Evolutionary conservation across 805 yeast genomes (phyloP).

Genomic region (Saccharomycopsis sp.): DNA sequence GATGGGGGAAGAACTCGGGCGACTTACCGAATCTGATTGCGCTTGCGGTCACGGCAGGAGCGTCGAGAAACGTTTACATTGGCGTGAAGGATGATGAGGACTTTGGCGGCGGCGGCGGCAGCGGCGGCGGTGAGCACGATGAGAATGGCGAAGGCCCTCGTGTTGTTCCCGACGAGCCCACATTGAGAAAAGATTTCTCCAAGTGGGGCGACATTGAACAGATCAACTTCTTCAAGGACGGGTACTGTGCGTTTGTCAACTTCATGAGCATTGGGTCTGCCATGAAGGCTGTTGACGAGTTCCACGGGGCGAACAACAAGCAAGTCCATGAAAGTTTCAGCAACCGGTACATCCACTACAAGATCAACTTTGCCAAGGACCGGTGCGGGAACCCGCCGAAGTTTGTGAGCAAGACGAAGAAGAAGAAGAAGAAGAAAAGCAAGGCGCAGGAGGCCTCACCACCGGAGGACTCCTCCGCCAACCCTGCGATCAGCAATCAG

Average conservation of each 20-base stretch:
- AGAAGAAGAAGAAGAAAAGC: slow-evolving; percentile 14
- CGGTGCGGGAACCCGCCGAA: slow-evolving; percentile 72
- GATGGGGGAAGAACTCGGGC: slow-evolving; percentile 66
- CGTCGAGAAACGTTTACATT: slow-evolving; percentile 68
- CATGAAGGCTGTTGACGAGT: slow-evolving; percentile 52
- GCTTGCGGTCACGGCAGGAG: slow-evolving; percentile 62
- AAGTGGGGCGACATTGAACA: slow-evolving; percentile 68
- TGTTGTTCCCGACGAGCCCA: slow-evolving; percentile 38
- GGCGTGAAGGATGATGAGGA: slow-evolving; percentile 42
- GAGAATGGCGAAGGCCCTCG: slow-evolving; percentile 22
- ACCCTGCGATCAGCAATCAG: slow-evolving; percentile 12
- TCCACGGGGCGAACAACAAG: slow-evolving; percentile 32
- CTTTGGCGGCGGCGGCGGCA: slow-evolving; percentile 22
- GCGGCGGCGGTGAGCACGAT: slow-evolving; percentile 24
- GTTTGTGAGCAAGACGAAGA: slow-evolving; percentile 26
- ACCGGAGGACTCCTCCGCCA: background rate
- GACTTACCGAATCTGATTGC: slow-evolving; percentile 47
- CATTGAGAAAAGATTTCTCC: slow-evolving; percentile 50
- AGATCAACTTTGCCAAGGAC: slow-evolving; percentile 66
- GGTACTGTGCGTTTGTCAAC: slow-evolving; percentile 68
- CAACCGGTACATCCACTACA: slow-evolving; percentile 42
- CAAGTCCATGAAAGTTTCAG: slow-evolving; percentile 31
- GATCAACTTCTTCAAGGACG: slow-evolving; percentile 59
- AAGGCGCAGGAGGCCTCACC: too few species aligned
- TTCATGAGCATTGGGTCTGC: slow-evolving; percentile 57